These are phyloP conservation scores for Crithidia brevicula DNA, from an alignment of 208 protist species.

Conservation along the genomic window DNA sequence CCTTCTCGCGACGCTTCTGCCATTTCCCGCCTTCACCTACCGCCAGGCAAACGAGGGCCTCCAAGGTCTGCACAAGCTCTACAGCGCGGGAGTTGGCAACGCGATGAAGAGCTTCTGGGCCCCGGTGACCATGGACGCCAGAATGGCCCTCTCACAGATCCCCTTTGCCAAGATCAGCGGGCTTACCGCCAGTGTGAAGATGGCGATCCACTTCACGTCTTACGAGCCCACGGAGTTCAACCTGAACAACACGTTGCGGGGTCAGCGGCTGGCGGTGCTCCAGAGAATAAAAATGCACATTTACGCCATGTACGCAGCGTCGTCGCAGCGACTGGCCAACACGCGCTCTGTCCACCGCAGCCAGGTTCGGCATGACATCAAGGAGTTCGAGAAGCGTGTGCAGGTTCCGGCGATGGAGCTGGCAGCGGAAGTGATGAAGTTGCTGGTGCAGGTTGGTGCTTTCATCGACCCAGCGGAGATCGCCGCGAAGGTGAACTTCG, in stretches of 20 bases:
- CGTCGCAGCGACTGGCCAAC: slow-evolving; percentile 31
- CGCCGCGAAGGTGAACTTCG: slow-evolving; percentile 41
- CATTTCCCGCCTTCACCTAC: slow-evolving; percentile 51
- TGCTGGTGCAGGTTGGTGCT: slow-evolving; percentile 38
- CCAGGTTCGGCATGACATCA: slow-evolving; percentile 26
- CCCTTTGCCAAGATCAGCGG: slow-evolving; percentile 47
- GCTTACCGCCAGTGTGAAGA: slow-evolving; percentile 21
- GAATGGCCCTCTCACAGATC: slow-evolving; percentile 48
- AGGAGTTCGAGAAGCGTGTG: slow-evolving; percentile 41
- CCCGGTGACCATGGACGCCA: slow-evolving; percentile 49
- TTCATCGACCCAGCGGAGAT: slow-evolving; percentile 46
- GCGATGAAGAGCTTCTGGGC: slow-evolving; percentile 66
- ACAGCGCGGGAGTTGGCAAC: slow-evolving; percentile 52
- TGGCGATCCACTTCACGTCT: slow-evolving; percentile 30
- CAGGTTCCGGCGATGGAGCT: slow-evolving; percentile 38
- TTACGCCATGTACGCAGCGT: slow-evolving; percentile 46
- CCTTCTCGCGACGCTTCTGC: slow-evolving; percentile 39
- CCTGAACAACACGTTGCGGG: slow-evolving; percentile 46
- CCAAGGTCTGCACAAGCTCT: slow-evolving; percentile 47
- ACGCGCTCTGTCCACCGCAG: slow-evolving; percentile 6
- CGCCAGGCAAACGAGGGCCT: slow-evolving; percentile 41
- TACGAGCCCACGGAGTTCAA: slow-evolving; percentile 61
- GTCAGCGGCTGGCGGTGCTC: slow-evolving; percentile 42
- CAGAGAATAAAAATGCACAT: slow-evolving; percentile 40
- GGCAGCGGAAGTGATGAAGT: slow-evolving; percentile 47